Base-by-base conservation (phyloP, 2,329 filamentous ascomycete species). In the Fusarium sp. region DNA sequence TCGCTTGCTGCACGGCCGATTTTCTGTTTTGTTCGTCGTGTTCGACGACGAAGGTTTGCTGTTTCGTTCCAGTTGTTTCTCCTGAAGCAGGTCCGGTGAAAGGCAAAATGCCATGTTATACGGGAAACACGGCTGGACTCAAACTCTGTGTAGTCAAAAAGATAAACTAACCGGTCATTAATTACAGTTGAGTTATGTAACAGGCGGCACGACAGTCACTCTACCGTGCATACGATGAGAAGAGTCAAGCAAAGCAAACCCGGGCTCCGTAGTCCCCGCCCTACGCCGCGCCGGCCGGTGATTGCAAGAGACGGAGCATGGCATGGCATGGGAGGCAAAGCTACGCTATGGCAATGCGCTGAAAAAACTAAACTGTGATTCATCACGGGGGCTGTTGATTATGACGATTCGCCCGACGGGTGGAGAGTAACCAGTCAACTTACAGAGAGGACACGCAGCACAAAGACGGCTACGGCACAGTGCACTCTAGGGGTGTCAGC, bases 331-430 rank as follows among this genome's bases (percentile, higher is more conserved):
- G 66, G 70, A 73, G 72, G 60, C 68, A 71, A 69, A 73, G 60
- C 71, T 71, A 69, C 67, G 51, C 47, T 41, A 55, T 32, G 48
- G 34, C 27, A 47, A n/a, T 47, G 56, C 49, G 41, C 25, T 43
- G 49, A 43, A 27, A 32, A 66, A 48, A 34, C 56, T 55, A 74
- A 69, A 63, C 34, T 65, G 60, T 69, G 61, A 66, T 67, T 64
- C 63, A 58, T 76, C 74, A 76, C 68, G 74, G 72, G 70, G 63
- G 59, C 61, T 50, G 54, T 72, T 60, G 61, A 72, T 66, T 65
- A 73, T 72, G 71, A 74, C 68, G 63, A 74, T 69, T 69, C 66
- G 74, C 67, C 74, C 69, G 65, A 69, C 56, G 46, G 55, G 66
- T 73, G 68, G 71, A 62, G 64, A 68, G 56, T 9, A 49, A 34